These are phyloP conservation scores for Brassica hybrid DNA, from an alignment of 441 rosid genomes.

Conservation along the genomic window DNA sequence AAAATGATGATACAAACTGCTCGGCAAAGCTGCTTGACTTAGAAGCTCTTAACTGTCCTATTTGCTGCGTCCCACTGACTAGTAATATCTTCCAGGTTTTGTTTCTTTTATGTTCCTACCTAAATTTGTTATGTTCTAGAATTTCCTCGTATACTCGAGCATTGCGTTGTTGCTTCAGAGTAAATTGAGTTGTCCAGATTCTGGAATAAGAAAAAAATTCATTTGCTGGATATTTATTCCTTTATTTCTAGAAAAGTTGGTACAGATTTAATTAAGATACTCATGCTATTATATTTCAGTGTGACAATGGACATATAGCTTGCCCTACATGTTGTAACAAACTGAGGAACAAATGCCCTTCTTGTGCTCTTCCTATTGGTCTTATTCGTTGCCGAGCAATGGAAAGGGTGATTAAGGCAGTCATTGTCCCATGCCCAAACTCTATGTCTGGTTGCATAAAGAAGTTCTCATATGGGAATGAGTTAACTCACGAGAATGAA, in stretches of 20 bases:
- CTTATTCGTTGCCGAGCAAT: background rate
- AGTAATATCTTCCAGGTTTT: background rate
- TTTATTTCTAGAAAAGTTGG: too few species aligned
- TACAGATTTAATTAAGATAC: too few species aligned
- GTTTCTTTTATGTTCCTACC: background rate
- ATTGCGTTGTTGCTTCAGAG: too few species aligned
- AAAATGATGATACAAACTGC: background rate
- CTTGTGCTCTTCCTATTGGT: background rate
- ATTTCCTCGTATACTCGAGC: too few species aligned
- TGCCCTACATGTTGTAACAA: background rate
- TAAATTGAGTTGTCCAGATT: too few species aligned
- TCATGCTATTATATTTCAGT: background rate
- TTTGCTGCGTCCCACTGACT: background rate
- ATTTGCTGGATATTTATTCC: too few species aligned
- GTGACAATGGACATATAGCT: background rate
- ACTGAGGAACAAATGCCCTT: background rate
- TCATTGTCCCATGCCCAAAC: background rate
- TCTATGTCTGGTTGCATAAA: background rate
- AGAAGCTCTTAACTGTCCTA: constrained; percentile 12
- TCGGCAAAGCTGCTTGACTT: background rate
- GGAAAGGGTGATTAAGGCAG: background rate
- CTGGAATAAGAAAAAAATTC: too few species aligned
- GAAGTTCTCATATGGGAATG: background rate
- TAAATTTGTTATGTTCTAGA: too few species aligned
- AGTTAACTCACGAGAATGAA: background rate